These are phyloP conservation scores for Sanguinoderma infundibulare DNA, from an alignment of 1,284 basidiomycete genomes.

Conservation along the genomic window DNA sequence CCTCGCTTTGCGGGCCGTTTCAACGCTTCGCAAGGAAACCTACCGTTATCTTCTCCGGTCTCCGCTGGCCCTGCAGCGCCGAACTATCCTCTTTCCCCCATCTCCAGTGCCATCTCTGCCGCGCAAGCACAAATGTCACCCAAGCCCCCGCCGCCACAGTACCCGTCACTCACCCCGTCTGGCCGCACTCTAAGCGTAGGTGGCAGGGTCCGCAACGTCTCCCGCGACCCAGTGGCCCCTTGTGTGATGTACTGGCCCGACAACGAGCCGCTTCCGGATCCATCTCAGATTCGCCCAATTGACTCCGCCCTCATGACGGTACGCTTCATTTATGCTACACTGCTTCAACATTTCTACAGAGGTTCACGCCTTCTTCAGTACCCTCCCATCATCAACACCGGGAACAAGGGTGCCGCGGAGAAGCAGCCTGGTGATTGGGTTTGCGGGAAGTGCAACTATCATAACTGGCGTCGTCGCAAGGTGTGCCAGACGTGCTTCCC, in stretches of 20 bases:
- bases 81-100: conserved; percentile 8
- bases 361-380: conserved; percentile 46
- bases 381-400: conserved; percentile 87
- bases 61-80: not conserved
- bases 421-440: conserved; percentile 93
- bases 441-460: conserved; percentile 81
- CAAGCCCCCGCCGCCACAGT: conserved; percentile 44
- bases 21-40: conserved; percentile 6
- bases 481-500: conserved; percentile 90
- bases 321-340: conserved; percentile 32
- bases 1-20: conserved; percentile 29
- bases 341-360: not conserved
- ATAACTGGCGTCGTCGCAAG: conserved; percentile 86
- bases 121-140: conserved; percentile 18
- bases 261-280: conserved; percentile 79
- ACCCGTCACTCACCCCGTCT: conserved; percentile 78
- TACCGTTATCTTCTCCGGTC: conserved; percentile 1
- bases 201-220: conserved; percentile 78
- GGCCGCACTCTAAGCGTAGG: conserved; percentile 74
- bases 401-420: conserved; percentile 84
- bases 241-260: conserved; percentile 89
- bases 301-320: conserved; percentile 57
- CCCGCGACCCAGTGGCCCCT: conserved; percentile 65
- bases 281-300: conserved; percentile 73
- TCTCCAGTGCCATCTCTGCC: conserved; percentile 13